A percentile compares a stretch with the other conserved stretches of the same genome.
These are phyloP conservation scores for Backusella australiensis DNA, from an alignment of 192 early-diverging fungal genomes.

Conservation along the genomic window DNA sequence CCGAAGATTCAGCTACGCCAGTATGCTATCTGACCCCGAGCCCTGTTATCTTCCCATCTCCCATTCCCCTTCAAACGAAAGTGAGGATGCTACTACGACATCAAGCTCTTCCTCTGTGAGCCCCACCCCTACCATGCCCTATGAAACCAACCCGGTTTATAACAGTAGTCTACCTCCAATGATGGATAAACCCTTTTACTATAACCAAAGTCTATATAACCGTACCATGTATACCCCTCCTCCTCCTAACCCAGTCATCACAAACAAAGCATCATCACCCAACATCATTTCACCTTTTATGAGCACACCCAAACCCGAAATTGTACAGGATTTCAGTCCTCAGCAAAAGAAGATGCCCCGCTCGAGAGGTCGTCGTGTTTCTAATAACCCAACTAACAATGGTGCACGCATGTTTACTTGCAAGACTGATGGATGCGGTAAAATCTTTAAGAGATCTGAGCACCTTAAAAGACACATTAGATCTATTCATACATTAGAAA, in stretches of 20 bases:
- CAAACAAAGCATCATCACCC: background rate
- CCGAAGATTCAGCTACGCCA: conserved; percentile 10
- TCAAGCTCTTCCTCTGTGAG: background rate
- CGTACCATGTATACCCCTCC: conserved; percentile 3
- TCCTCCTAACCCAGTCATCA: background rate
- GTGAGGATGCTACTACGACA: background rate
- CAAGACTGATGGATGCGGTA: conserved; percentile 49
- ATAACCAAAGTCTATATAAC: background rate
- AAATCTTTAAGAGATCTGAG: conserved; percentile 57
- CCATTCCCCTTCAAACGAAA: conserved; percentile 3
- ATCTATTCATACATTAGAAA: conserved; percentile 57
- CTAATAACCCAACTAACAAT: conserved; percentile 36
- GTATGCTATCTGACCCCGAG: conserved; percentile 12
- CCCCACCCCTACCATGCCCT: background rate
- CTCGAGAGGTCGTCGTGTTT: conserved; percentile 46
- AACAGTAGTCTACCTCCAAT: background rate
- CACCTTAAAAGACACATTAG: conserved; percentile 58
- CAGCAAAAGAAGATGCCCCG: conserved; percentile 16
- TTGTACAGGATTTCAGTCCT: background rate
- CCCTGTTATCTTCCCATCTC: conserved; percentile 1
- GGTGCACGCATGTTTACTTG: conserved; percentile 48
- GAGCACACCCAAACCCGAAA: background rate
- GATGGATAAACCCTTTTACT: background rate
- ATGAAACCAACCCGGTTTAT: background rate
- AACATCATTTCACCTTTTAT: background rate